Base-by-base conservation (phyloP, 176 grass and related monocot species). In the Carex pumila region DNA sequence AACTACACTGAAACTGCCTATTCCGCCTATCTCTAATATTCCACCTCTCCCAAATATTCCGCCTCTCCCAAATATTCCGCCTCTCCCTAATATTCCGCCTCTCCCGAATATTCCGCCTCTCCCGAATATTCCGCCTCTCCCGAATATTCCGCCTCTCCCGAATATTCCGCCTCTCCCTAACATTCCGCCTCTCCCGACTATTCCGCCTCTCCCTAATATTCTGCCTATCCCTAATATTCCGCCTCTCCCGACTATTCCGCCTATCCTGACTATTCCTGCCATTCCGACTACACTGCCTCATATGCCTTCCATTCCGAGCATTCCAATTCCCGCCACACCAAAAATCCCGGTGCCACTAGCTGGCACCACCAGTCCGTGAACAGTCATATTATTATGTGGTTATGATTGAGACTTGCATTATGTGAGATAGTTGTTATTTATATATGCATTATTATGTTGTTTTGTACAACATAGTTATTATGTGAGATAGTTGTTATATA, bases 1-100 rank as follows among this genome's bases (percentile, higher is more conserved):
- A 17, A 70, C 62, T 39, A 63, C 65, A 72, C 87, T 85, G 25
- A 86, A 83, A 70, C 79, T 79, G 32, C 79, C 89, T 54, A 59
- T 75, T 14, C 70, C 83, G 7, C 77, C 90, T 34, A 70, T n/a
- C n/a, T n/a, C n/a, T n/a, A n/a, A n/a, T n/a, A n/a, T n/a, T n/a
- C n/a, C n/a, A n/a, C n/a, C n/a, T n/a, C n/a, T n/a, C n/a, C n/a
- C n/a, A n/a, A n/a, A n/a, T n/a, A n/a, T n/a, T 13, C 70, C 83
- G 5, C 77, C 34, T 36, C 3, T 34, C 3, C 32, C 32, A 3
- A 34, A 2, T 53, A 83, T n/a, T n/a, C n/a, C n/a, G n/a, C n/a
- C n/a, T n/a, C n/a, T n/a, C n/a, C n/a, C n/a, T n/a, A n/a, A n/a
- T n/a, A n/a, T n/a, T n/a, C n/a, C n/a, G n/a, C n/a, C n/a, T n/a